Base-by-base conservation (phyloP, 2,329 filamentous ascomycete species). In the Pseudocercospora fuligena region DNA sequence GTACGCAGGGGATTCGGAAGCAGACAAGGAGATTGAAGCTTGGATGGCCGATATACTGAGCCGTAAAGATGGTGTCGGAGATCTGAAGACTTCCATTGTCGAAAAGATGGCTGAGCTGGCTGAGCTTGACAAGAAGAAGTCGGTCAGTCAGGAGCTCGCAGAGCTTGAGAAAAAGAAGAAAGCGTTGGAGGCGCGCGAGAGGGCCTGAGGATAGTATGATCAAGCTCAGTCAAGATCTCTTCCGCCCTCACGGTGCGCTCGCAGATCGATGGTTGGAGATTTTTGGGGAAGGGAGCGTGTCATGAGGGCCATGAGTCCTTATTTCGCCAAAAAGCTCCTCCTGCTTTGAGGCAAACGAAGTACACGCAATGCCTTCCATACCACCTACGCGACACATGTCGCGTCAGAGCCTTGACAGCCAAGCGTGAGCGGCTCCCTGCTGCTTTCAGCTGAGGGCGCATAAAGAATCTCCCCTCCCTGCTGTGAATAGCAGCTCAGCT, bases 21-120 rank as follows among this genome's bases (percentile, higher is more conserved):
- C 82, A 43, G 84, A 86, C 75, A 78, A 81, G 73, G 84, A 87
- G 69, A 81, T 87, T 64, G 85, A 85, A 70, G 82, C 82, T 66
- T 87, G 84, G 84, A 75, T 87, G 62, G 81, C 79, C 7, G 81
- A 75, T 60, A 78, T 84, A 3, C 68, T 87, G 69, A 82, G 79
- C 56, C 78, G 82, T 71, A 85, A 84, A 73, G 82, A 83, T 69
- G 79, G 79, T 68, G 77, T 76, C 69, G 76, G 68, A 2, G 66
- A 71, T 60, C 40, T 75, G 51, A 70, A 70, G 63, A 65, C 74
- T 51, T 70, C 72, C 47, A 73, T 78, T 57, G 70, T 72, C 19
- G 71, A 73, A 63, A 75, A 74, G 66, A 63, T 76, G 60, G 68
- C 69, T 21, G 73, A 78, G 70, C 64, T 77, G 61, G 72, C 72